Conservation (phyloP, 148 eudicot genomes). For the Salicornia ramosissima region DNA sequence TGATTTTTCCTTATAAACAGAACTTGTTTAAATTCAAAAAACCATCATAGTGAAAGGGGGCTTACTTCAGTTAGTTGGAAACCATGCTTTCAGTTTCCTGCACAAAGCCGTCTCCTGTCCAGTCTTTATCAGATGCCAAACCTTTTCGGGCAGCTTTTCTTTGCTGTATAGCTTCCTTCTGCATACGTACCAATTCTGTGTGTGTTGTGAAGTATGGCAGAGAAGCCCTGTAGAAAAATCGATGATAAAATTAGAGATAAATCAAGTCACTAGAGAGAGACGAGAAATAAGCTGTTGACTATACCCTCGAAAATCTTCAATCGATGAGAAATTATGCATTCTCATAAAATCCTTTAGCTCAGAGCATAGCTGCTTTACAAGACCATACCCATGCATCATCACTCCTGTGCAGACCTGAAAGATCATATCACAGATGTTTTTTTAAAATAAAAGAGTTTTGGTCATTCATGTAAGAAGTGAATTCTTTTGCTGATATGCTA, state of each 20-base stretch:
- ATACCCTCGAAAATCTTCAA: constrained; percentile 98
- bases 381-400: constrained; percentile 95
- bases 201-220: constrained; percentile 91
- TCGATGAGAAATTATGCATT: constrained; percentile 75
- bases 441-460: too few species aligned
- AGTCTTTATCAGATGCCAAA: constrained; percentile 85
- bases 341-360: constrained; percentile 96
- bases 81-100: constrained; percentile 95
- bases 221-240: constrained; percentile 25
- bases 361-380: constrained; percentile 73
- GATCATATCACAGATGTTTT: background rate
- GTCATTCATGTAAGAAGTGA: background rate
- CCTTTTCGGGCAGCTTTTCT: constrained; percentile 82
- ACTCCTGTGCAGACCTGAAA: constrained; percentile 98
- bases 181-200: constrained; percentile 76
- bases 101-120: constrained; percentile 99
- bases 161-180: constrained; percentile 72
- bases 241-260: constrained; percentile 2
- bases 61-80: constrained; percentile 52
- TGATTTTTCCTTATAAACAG: background rate
- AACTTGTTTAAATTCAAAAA: too few species aligned
- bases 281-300: background rate
- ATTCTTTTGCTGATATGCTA: background rate
- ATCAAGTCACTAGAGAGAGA: background rate
- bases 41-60: background rate